Conservation (phyloP, 225 moss, liverwort and hornwort species). For the Pseudisothecium myosuroides region DNA sequence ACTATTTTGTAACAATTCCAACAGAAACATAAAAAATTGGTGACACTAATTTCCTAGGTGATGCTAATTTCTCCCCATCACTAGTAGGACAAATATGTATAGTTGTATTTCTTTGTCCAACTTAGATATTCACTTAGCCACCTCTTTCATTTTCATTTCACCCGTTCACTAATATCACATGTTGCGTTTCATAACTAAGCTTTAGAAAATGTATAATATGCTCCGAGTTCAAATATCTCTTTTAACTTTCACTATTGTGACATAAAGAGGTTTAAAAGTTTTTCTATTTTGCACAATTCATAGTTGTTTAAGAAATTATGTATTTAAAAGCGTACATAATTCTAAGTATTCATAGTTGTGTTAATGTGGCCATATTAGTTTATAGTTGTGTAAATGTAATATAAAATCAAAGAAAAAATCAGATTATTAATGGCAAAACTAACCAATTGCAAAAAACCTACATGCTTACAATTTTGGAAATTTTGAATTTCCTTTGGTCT, state of each 20-base stretch:
- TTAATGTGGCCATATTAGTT: fast-evolving
- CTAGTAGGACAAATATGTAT: fast-evolving
- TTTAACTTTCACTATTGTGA: neutral
- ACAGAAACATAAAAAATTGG: neutral
- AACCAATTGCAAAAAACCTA: too few relatives aligned
- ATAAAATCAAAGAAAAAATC: neutral
- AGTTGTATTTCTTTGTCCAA: neutral
- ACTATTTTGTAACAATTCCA: too few relatives aligned
- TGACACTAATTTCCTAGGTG: too few relatives aligned
- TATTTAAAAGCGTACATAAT: neutral
- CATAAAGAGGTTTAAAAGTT: neutral
- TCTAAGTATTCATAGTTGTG: fast-evolving
- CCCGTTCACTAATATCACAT: neutral
- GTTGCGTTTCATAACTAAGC: neutral
- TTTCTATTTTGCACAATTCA: neutral
- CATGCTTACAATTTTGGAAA: neutral
- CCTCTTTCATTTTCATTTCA: neutral
- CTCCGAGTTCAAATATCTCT: neutral
- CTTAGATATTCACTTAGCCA: neutral
- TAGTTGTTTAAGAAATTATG: neutral
- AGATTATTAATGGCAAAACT: neutral
- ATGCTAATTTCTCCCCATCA: neutral
- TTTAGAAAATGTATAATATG: neutral
- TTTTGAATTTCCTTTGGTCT: neutral
- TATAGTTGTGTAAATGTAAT: too few relatives aligned